These are phyloP conservation scores for Amanita fuliginea DNA, from an alignment of 768 basidiomycete genomes.

Conservation along the genomic window DNA sequence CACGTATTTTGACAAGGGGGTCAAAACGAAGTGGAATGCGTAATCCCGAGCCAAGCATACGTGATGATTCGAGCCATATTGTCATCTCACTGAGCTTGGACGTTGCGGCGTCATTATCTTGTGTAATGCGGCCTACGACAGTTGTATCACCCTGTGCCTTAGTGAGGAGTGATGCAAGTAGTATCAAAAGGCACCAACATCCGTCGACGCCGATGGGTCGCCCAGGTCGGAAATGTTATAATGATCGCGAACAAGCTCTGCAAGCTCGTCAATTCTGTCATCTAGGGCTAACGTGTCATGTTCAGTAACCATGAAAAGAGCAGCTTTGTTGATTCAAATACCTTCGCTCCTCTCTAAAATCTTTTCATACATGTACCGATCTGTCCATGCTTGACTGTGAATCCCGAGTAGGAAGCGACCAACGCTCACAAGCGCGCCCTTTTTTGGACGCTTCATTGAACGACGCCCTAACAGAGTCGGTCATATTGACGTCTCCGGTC, in stretches of 20 bases:
- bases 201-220: slow-evolving; percentile 46
- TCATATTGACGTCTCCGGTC: background rate
- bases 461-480: slow-evolving; percentile 13
- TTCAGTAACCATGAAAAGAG: background rate
- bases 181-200: slow-evolving; percentile 20
- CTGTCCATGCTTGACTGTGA: slow-evolving; percentile 21
- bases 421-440: slow-evolving; percentile 46
- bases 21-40: slow-evolving; percentile 66
- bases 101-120: slow-evolving; percentile 49
- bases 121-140: slow-evolving; percentile 64
- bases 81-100: slow-evolving; percentile 70
- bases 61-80: slow-evolving; percentile 74
- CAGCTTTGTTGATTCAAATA: slow-evolving; percentile 16
- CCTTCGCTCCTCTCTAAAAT: slow-evolving; percentile 76
- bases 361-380: slow-evolving; percentile 94
- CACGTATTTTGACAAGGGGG: slow-evolving; percentile 51
- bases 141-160: slow-evolving; percentile 45
- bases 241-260: slow-evolving; percentile 55
- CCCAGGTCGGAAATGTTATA: slow-evolving; percentile 68
- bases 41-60: slow-evolving; percentile 58
- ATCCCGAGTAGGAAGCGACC: background rate
- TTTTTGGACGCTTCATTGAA: slow-evolving; percentile 29
- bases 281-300: slow-evolving; percentile 51
- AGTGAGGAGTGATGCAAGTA: background rate
- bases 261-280: slow-evolving; percentile 78